Evolutionary conservation across 2,329 filamentous ascomycete species (phyloP), one percentile per base, ranked within the genome.

Genomic region (Helotiales sp.): DNA sequence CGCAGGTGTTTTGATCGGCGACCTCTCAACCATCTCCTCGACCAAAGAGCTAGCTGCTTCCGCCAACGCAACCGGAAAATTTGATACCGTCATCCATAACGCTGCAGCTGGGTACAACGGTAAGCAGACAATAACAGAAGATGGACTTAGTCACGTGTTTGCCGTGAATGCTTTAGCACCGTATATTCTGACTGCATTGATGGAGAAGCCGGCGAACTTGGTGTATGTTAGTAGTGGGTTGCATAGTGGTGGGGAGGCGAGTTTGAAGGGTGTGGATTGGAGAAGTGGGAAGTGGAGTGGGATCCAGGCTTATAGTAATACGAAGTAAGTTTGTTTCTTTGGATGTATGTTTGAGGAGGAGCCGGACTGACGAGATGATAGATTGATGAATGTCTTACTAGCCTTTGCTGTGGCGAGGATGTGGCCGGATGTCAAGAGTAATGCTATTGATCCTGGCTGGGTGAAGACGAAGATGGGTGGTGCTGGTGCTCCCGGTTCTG

Each of bases 401-500:
- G 27, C 46, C 3, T 52, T 58, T n/a, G 46, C 52, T 27, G 56
- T 58, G 7, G 56, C 52, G 25, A 36, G 52, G 6, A 38, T 55
- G 17, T 58, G 56, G 56, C 52, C 56, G 4, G 47, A 54, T 17
- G 56, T 55, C 10, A 27, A 47, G 2, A 58, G 56, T 10, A 55
- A 58, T 27, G 52, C 56, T 13, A 17, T 58, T 7, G 31, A 36
- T 5, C 56, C 56, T 2, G 56, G 56, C 12, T 58, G 56, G 56
- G 56, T 55, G 8, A 31, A 27, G 12, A 58, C 56, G 5, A 55
- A 58, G 38, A 58, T 58, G 56, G 56, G 56, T 25, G 52, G 56
- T 5, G 22, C 52, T 13, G 51, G 40, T 27, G 56, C 56, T 7
- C 40, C 56, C 1, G 56, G 49, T 10, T 51, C 46, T 13, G 29